Evolutionary conservation across 805 yeast genomes (phyloP), one percentile per base, ranked within the genome.

Genomic region (Sugiyamaella valdiviana): DNA sequence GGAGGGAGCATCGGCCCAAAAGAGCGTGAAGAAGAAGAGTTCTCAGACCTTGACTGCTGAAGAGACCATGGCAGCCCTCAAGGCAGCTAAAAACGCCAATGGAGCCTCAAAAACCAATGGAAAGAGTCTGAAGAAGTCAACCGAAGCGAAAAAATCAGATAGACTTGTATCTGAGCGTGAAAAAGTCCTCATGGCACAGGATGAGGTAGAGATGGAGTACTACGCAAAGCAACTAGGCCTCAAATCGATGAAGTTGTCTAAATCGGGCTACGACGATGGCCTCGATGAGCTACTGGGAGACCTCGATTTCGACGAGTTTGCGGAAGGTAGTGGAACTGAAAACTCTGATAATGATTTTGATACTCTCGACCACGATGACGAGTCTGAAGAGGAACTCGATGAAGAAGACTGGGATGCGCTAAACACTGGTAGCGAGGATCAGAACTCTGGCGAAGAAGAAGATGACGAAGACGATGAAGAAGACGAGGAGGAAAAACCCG

Each of bases 161-260:
- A 49, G 47, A 19, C 37, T 40, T 22, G 15, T 37, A 19, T 53
- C 65, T 5, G 69, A 77, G 1, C 71, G 72, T 3, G 81, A 80
- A 35, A 70, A 71, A 35, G 77, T 75, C 5, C 65, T 74, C 29
- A 60, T 77, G 56, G 67, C 69, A 42, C 73, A 75, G 53, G 95
- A 85, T 56, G 95, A 86, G 51, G 82, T 78, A 49, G 95, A 90
- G 46, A 81, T 85, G 67, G 79, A 76, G 39, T 87, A 83, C 60
- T 90, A 88, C 63, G 90, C 96, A 2, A 83, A 83, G 53, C 82
- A 85, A 58, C 70, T 90, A 7, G 95, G 95, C 1, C 63, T 85
- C 56, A 80, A 80, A 54, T 72, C 71, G 14, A 69, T 83, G 42
- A 66, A 73, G 36, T 76, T 75, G 53, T 61, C 39, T 61, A 51